Evolutionary conservation across 1,284 basidiomycete species (phyloP).

Genomic region (Ustanciosporium gigantosporum): DNA sequence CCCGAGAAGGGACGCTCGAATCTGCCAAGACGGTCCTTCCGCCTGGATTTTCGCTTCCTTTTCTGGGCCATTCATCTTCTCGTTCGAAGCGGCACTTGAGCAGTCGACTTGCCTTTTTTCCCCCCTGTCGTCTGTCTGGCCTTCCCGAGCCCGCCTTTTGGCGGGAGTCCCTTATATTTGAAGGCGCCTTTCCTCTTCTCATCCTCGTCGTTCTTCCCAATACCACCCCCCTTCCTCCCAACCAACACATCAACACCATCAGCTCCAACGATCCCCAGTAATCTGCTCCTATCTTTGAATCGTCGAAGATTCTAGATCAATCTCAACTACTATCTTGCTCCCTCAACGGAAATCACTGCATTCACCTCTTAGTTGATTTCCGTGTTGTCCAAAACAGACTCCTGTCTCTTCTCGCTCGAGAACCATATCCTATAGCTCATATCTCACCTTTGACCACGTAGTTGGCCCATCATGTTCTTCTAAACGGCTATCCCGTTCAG

Average conservation of each 20-base stretch:
- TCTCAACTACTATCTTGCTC: no score
- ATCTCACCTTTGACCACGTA: constrained; percentile 33
- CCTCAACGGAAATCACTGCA: constrained; percentile 12
- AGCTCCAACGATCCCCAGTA: background rate
- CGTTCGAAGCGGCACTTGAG: no score
- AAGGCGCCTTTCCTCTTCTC: background rate
- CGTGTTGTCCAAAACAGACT: constrained; percentile 7
- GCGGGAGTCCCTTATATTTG: no score
- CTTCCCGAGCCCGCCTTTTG: no score
- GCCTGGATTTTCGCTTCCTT: no score
- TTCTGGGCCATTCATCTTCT: no score
- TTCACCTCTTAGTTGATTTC: constrained; percentile 4
- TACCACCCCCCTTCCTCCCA: background rate
- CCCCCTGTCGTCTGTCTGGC: no score
- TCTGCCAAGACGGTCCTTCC: no score
- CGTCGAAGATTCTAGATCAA: no score
- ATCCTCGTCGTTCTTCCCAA: background rate
- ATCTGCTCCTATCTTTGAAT: no score
- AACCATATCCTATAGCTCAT: constrained; percentile 41
- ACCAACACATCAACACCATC: background rate
- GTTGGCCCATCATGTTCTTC: constrained; percentile 47
- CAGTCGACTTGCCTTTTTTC: no score
- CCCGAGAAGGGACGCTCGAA: no score
- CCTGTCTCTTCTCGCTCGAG: constrained; percentile 14
- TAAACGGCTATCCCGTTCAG: constrained; percentile 40